Conservation (phyloP, 345 rosid species). For the Diplotaxis tenuifolia region DNA sequence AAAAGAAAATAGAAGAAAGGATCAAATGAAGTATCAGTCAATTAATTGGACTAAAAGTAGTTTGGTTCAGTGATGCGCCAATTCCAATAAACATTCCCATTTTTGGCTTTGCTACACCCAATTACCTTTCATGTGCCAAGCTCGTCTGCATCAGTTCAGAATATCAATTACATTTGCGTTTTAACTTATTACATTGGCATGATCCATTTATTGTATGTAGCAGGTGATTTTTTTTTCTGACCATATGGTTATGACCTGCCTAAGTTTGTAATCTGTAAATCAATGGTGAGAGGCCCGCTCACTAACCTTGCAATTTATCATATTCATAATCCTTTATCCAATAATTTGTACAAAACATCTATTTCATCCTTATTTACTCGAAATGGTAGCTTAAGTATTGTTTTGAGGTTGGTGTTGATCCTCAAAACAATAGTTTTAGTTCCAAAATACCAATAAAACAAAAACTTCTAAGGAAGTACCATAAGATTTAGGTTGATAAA, state of each 20-base stretch:
- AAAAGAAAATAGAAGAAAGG: neutral
- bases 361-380: too few relatives aligned
- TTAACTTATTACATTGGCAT: neutral
- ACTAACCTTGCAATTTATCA: neutral
- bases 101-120: slow-evolving; percentile 20
- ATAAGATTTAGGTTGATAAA: neutral
- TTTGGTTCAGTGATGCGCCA: slow-evolving; percentile 16
- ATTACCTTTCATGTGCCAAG: neutral
- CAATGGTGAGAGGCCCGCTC: neutral
- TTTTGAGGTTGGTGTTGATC: neutral
- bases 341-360: neutral
- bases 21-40: slow-evolving; percentile 6
- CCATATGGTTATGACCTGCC: neutral
- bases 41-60: slow-evolving; percentile 13
- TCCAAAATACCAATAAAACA: neutral
- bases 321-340: neutral
- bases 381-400: too few relatives aligned
- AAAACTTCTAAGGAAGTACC: neutral
- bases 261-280: neutral
- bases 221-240: neutral
- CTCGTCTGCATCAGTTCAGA: neutral
- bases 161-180: neutral
- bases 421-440: neutral
- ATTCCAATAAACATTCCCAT: slow-evolving; percentile 18
- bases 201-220: neutral